Evolutionary conservation across 805 yeast species (phyloP).

Genomic region (Candida andamanensis): DNA sequence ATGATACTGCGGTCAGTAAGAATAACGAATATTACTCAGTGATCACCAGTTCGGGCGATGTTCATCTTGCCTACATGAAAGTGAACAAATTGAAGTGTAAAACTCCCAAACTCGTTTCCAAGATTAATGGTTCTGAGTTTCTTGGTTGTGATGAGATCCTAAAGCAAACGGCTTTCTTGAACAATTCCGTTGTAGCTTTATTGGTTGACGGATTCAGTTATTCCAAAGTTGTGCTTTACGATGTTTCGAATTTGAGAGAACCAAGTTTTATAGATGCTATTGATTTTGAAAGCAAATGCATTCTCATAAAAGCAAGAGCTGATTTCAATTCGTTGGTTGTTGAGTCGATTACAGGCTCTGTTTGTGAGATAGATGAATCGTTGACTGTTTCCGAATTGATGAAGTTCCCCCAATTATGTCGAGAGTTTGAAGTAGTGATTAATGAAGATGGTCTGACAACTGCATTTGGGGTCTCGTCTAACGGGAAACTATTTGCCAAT

Average conservation of each 20-base stretch:
- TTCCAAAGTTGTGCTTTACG: constrained; percentile 49
- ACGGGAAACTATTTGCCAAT: constrained; percentile 71
- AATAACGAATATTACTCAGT: constrained; percentile 57
- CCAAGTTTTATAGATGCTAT: constrained; percentile 39
- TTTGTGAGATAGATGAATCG: constrained; percentile 36
- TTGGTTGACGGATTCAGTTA: constrained; percentile 48
- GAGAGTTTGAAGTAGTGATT: constrained; percentile 44
- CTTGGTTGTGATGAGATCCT: constrained; percentile 39
- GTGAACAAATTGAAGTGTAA: constrained; percentile 43
- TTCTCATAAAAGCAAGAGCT: constrained; percentile 50
- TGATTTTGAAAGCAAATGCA: constrained; percentile 46
- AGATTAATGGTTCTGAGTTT: constrained; percentile 28
- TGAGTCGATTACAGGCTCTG: constrained; percentile 60
- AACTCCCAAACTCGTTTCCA: constrained; percentile 39
- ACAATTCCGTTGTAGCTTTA: constrained; percentile 50
- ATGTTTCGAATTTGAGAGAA: constrained; percentile 35
- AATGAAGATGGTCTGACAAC: constrained; percentile 17
- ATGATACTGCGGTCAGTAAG: constrained; percentile 60
- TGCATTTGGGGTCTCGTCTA: constrained; percentile 70
- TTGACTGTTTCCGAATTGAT: constrained; percentile 31
- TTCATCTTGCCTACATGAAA: constrained; percentile 38
- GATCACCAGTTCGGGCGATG: constrained; percentile 40
- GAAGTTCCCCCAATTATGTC: constrained; percentile 67
- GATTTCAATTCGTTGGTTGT: constrained; percentile 49
- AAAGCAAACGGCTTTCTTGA: constrained; percentile 61